These are phyloP conservation scores for Phytophthora multivora DNA, from an alignment of 352 stramenopile genomes.

Conservation along the genomic window DNA sequence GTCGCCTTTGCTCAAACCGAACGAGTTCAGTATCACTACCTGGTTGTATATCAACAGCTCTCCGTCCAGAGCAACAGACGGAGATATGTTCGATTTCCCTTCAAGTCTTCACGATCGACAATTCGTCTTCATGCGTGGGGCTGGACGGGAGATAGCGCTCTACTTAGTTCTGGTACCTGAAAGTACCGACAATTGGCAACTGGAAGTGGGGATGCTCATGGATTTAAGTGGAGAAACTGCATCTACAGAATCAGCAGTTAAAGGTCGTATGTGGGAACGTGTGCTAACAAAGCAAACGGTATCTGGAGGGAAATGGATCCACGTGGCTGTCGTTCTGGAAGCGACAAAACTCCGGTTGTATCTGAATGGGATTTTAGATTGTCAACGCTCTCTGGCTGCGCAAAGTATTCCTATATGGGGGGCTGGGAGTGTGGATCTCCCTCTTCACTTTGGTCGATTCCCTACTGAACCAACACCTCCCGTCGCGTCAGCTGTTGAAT, in stretches of 20 bases:
- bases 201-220: conserved; percentile 68
- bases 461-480: neutral
- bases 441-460: conserved; percentile 61
- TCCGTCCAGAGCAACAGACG: neutral
- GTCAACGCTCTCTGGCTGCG: conserved; percentile 65
- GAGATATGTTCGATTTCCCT: neutral
- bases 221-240: conserved; percentile 14
- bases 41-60: conserved; percentile 78
- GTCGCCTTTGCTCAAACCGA: conserved; percentile 64
- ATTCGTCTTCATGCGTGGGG: conserved; percentile 78
- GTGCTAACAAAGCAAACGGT: conserved; percentile 80
- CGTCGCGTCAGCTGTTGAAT: conserved; percentile 11
- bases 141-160: conserved; percentile 59
- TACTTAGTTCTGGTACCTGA: conserved; percentile 65
- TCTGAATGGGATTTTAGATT: conserved; percentile 89
- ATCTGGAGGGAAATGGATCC: conserved; percentile 71
- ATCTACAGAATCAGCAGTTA: conserved; percentile 4
- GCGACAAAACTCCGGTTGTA: conserved; percentile 88
- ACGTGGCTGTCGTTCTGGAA: conserved; percentile 89
- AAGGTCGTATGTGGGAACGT: conserved; percentile 53
- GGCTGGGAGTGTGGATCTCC: conserved; percentile 42
- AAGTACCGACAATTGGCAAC: conserved; percentile 43
- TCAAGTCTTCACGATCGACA: conserved; percentile 36
- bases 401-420: conserved; percentile 36
- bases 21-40: conserved; percentile 88